Base-by-base conservation (phyloP, 2,329 filamentous ascomycete species). In the Aaosphaeria arxii region DNA sequence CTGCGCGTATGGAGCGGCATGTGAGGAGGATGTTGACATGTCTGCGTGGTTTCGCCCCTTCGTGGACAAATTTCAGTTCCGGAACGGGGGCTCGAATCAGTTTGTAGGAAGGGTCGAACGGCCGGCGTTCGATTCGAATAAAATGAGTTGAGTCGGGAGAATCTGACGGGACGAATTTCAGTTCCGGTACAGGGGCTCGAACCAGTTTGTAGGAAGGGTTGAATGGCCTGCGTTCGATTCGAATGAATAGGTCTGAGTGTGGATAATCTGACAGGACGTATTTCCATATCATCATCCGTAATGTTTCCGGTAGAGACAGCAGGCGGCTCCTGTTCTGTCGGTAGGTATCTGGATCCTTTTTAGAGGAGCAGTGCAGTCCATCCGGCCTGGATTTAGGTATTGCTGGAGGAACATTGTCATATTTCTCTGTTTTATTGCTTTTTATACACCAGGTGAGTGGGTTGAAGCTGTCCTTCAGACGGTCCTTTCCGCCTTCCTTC, bases 281-380 rank as follows among this genome's bases (percentile, higher is more conserved):
- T 35, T 32, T 44, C 47, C 54, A 64, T n/a, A 64, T 64, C 24
- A 56, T 44, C 2, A 59, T 48, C 1, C 61, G 54, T 11, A 64
- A 45, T 32, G 61, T 54, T 17, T 55, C 53, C 2, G 60, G 60
- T 9, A 64, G 43, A 9, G 56, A 58, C 0, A 62, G 43, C 2
- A 64, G 43, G 30, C 48, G 52, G 43, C 53, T 48, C 45, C 47
- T 55, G 1, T 48, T 49, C 49, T 47, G 52, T 13, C 30, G 39
- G 39, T 9, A 4, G 9, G 7, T 40, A 3, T 40, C 33, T 13
- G 9, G 33, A 36, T 36, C 9, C 9, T 36, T 13, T 36, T 24
- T 24, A 24, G 17, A 3, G 17, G 17, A 24, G 17, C 17, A 24
- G 17, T 24, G 17, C 17, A 24, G 17, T 24, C 17, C 17, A 24